A percentile compares a stretch with the other conserved stretches of the same genome.
These are phyloP conservation scores for Calocybe cyanea DNA, from an alignment of 768 basidiomycete genomes.

Conservation along the genomic window DNA sequence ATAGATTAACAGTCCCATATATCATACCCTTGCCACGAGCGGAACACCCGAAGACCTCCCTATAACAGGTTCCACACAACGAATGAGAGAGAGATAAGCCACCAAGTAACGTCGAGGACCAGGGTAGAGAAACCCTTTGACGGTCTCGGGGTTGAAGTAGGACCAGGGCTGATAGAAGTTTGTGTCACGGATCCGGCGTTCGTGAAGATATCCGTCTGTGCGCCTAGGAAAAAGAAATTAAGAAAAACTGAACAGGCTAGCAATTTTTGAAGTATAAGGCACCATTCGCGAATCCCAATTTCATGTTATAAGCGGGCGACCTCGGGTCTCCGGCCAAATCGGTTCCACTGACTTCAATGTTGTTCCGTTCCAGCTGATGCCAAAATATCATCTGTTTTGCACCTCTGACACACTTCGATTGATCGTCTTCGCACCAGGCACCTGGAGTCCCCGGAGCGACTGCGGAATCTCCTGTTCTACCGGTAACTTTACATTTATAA, in stretches of 20 bases:
- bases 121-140: constrained; percentile 3
- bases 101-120: not conserved
- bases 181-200: constrained; percentile 11
- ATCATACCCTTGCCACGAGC: no score
- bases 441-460: constrained; percentile 39
- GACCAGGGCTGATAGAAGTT: constrained; percentile 7
- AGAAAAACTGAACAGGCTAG: not conserved
- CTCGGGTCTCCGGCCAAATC: constrained; percentile 35
- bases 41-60: no score
- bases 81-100: not conserved
- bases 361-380: constrained; percentile 47
- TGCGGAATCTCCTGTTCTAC: constrained; percentile 32
- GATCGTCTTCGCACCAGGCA: constrained; percentile 50
- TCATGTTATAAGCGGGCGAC: constrained; percentile 46
- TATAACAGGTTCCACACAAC: not conserved
- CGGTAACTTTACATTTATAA: constrained; percentile 45
- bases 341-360: constrained; percentile 38
- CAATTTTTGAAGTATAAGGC: constrained; percentile 9
- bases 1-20: no score
- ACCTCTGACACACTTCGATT: constrained; percentile 36
- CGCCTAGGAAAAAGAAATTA: constrained; percentile 4
- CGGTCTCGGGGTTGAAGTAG: constrained; percentile 1
- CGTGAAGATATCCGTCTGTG: constrained; percentile 13
- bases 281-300: constrained; percentile 47
- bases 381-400: constrained; percentile 54